phyloP scores from a whole-genome alignment of 148 eudicot species.

The Diospyros kaki region DNA sequence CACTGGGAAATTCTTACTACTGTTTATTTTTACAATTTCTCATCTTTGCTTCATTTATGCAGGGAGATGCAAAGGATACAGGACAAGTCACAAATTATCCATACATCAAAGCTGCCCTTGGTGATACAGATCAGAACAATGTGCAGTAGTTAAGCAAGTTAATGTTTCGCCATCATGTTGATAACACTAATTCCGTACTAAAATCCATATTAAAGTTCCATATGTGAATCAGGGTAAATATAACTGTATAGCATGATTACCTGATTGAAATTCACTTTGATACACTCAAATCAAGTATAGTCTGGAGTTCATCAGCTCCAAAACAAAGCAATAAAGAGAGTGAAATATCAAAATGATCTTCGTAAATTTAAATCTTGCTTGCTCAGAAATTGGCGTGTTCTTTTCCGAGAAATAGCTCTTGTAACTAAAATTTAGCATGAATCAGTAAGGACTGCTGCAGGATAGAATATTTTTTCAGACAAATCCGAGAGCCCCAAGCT shows the following conservation, averaged over 20 bases:
- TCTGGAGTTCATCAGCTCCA: neutral
- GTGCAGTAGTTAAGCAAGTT: neutral
- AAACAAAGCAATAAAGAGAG: neutral
- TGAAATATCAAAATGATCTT: neutral
- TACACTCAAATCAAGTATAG: neutral
- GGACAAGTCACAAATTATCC: neutral
- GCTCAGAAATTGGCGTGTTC: neutral
- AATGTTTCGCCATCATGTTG: no score
- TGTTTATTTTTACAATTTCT: no score
- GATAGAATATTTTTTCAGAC: neutral
- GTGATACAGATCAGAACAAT: neutral
- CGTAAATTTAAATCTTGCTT: neutral
- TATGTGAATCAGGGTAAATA: neutral
- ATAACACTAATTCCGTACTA: neutral
- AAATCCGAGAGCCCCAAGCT: constrained; percentile 2
- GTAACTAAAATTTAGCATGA: neutral
- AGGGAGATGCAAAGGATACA: neutral
- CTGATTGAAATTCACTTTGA: neutral
- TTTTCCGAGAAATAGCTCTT: neutral
- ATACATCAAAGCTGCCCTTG: neutral
- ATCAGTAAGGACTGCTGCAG: neutral
- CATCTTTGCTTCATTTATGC: neutral
- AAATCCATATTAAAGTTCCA: neutral
- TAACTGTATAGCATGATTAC: neutral
- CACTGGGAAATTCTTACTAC: neutral